phyloP scores from a whole-genome alignment of 495 filamentous ascomycete genomes.

The Penicillium simplicissimum region DNA sequence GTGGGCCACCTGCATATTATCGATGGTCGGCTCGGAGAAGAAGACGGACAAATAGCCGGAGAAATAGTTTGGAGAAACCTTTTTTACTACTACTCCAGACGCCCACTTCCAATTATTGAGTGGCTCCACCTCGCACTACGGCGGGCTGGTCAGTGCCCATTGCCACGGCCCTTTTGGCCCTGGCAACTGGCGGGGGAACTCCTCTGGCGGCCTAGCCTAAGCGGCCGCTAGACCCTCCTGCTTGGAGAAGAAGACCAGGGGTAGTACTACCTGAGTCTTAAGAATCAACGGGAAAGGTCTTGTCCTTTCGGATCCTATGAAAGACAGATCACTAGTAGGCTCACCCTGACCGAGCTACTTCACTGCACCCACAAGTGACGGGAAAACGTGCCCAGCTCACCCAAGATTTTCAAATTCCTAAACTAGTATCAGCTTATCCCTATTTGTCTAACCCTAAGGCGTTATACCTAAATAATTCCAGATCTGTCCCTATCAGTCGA shows the following conservation, averaged over 20 bases:
- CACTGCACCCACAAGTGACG: too few species aligned
- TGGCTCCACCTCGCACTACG: too few species aligned
- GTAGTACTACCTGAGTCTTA: neutral
- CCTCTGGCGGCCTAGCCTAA: too few species aligned
- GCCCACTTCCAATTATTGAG: too few species aligned
- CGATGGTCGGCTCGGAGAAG: neutral
- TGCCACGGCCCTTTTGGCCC: neutral
- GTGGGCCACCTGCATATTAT: neutral
- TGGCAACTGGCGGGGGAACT: neutral
- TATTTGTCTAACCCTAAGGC: neutral
- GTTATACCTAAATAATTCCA: neutral
- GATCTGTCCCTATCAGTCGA: neutral
- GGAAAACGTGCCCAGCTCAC: too few species aligned
- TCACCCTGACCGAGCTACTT: too few species aligned
- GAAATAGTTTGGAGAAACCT: too few species aligned
- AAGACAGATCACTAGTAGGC: too few species aligned
- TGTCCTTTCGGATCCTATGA: neutral
- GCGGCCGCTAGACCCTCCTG: neutral
- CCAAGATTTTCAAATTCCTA: too few species aligned
- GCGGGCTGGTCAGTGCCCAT: too few species aligned
- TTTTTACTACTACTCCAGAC: too few species aligned
- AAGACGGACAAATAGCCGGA: neutral
- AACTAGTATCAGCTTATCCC: too few species aligned
- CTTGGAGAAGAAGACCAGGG: neutral
- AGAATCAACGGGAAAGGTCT: neutral